Percentiles rank a stretch among this genome's conserved stretches.
phyloP scores from a whole-genome alignment of 179 eudicot species.

The Drosera spatulata region DNA sequence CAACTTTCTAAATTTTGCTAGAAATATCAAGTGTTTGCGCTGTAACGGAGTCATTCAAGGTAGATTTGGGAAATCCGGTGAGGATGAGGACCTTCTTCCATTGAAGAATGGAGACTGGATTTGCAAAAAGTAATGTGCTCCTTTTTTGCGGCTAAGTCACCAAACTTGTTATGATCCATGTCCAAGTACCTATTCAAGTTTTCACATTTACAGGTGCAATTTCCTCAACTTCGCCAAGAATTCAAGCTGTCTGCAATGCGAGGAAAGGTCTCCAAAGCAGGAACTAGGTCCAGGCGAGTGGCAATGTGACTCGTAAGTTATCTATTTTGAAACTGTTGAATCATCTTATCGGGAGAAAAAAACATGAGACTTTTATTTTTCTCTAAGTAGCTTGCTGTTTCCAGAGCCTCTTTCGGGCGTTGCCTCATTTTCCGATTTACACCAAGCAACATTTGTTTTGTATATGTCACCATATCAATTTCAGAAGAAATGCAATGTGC shows the following conservation, averaged over 20 bases:
- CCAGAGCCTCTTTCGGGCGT: not conserved
- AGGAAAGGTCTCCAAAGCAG: conserved; percentile 42
- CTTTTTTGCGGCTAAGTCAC: not conserved
- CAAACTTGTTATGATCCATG: not conserved
- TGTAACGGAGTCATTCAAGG: conserved; percentile 21
- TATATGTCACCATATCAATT: conserved; percentile 57
- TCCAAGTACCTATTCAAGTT: not conserved
- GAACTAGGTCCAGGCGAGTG: conserved; percentile 52
- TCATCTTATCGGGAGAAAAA: no score
- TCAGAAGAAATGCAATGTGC: conserved; percentile 25
- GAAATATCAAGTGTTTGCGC: conserved; percentile 33
- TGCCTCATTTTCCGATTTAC: not conserved
- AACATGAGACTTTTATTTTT: no score
- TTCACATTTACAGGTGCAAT: not conserved
- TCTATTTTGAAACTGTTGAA: not conserved
- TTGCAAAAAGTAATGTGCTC: conserved; percentile 33
- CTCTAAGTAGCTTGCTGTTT: not conserved
- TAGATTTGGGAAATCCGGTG: conserved; percentile 16
- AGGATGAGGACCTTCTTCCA: conserved; percentile 25
- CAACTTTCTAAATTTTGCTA: conserved; percentile 28
- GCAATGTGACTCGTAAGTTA: conserved; percentile 61
- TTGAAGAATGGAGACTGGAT: conserved; percentile 58
- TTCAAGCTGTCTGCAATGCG: conserved; percentile 37
- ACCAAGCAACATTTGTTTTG: conserved; percentile 1
- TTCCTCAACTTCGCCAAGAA: conserved; percentile 53